Evolutionary conservation across 345 rosid species (phyloP).

Genomic region (Reutealis trisperma): DNA sequence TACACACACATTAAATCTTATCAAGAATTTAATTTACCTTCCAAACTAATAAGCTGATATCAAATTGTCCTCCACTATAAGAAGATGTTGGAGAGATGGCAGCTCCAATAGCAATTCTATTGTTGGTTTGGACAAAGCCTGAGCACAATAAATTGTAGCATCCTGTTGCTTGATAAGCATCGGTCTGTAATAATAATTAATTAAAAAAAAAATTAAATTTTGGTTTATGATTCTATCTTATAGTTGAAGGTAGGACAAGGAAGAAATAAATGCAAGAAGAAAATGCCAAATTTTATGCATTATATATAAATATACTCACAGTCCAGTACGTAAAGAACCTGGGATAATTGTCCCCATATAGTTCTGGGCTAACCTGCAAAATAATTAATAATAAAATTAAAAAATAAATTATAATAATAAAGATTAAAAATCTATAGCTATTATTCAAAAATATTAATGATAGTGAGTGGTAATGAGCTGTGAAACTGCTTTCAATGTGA

Average conservation of each 20-base stretch:
- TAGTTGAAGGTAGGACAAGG: constrained; percentile 14
- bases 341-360: constrained; percentile 89
- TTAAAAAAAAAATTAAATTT: not conserved
- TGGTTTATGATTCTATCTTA: constrained; percentile 9
- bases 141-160: constrained; percentile 96
- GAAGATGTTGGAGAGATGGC: constrained; percentile 96
- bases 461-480: constrained; percentile 32
- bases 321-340: constrained; percentile 99
- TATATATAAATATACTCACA: constrained; percentile 42
- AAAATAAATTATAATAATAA: too few species aligned
- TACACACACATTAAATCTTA: too few species aligned
- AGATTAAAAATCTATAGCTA: constrained; percentile 7
- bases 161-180: constrained; percentile 93
- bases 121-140: constrained; percentile 92
- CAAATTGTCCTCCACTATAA: constrained; percentile 85
- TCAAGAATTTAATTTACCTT: constrained; percentile 68
- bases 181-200: constrained; percentile 49
- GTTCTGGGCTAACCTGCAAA: constrained; percentile 91
- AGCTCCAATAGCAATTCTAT: constrained; percentile 84
- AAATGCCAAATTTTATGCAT: not conserved
- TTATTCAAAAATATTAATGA: constrained; percentile 11
- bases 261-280: not conserved
- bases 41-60: constrained; percentile 90
- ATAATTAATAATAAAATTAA: not conserved
- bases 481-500: constrained; percentile 36